Percentiles rank a stretch among this genome's conserved stretches.
Evolutionary conservation across 306 rosid genomes (phyloP).

Genomic region (Casuarina equisetifolia): DNA sequence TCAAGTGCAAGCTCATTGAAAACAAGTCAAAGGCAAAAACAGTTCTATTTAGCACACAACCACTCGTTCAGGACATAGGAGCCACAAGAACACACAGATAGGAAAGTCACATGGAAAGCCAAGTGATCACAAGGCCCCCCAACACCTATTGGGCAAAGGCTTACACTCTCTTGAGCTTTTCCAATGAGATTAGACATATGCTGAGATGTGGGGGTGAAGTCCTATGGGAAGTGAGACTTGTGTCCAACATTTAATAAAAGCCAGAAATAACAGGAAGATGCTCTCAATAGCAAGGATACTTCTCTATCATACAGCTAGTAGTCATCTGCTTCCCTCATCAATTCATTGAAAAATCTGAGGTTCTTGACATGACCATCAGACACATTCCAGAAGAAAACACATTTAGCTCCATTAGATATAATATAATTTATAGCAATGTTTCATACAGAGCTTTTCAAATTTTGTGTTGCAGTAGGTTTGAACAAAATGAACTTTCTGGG

Average conservation of each 20-base stretch:
- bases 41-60: not conserved
- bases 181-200: not conserved
- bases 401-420: too few relatives aligned
- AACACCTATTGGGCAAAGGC: not conserved
- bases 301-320: not conserved
- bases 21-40: not conserved
- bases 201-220: not conserved
- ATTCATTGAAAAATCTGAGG: not conserved
- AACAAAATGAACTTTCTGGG: not conserved
- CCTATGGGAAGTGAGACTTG: not conserved
- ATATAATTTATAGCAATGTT: not conserved
- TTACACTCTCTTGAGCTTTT: not conserved
- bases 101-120: not conserved
- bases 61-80: not conserved
- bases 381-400: too few relatives aligned
- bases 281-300: not conserved
- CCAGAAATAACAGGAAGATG: not conserved
- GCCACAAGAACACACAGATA: not conserved
- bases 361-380: not conserved
- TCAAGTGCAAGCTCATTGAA: not conserved
- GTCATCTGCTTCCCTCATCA: not conserved
- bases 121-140: not conserved
- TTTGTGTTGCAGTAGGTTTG: not conserved
- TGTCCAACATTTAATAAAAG: not conserved
- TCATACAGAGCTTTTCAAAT: not conserved